phyloP scores from a whole-genome alignment of 805 yeast genomes.

The Middelhovenomyces tepae region DNA sequence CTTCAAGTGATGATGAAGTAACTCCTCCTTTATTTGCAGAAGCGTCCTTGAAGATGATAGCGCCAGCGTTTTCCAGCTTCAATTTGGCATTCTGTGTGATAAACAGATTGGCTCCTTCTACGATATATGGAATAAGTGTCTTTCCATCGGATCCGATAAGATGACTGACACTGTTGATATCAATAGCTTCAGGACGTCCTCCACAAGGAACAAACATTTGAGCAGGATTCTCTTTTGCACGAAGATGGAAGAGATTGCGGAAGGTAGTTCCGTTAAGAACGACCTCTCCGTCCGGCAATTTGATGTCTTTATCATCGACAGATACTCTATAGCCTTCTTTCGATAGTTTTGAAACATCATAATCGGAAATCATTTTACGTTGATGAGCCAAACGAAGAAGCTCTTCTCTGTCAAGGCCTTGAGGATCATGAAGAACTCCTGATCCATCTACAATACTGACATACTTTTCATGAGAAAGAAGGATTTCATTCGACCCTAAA shows the following conservation, averaged over 20 bases:
- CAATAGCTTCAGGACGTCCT: slow-evolving; percentile 96
- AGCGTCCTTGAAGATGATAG: slow-evolving; percentile 85
- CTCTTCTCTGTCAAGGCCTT: slow-evolving; percentile 77
- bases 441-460: slow-evolving; percentile 91
- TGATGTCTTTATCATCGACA: slow-evolving; percentile 75
- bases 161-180: slow-evolving; percentile 66
- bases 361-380: slow-evolving; percentile 66
- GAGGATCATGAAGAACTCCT: slow-evolving; percentile 88
- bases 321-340: slow-evolving; percentile 70
- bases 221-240: slow-evolving; percentile 54
- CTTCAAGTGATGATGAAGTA: slow-evolving; percentile 92
- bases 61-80: slow-evolving; percentile 77
- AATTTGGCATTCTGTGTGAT: slow-evolving; percentile 91
- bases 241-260: slow-evolving; percentile 84
- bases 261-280: slow-evolving; percentile 81
- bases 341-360: slow-evolving; percentile 58
- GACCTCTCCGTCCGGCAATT: slow-evolving; percentile 65
- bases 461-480: slow-evolving; percentile 77
- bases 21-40: slow-evolving; percentile 98
- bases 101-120: slow-evolving; percentile 96
- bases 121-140: slow-evolving; percentile 73
- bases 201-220: slow-evolving; percentile 97
- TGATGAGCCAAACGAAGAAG: slow-evolving; percentile 66
- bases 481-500: slow-evolving; percentile 89
- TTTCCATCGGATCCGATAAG: slow-evolving; percentile 76